Percentiles rank a stretch among this genome's conserved stretches.
Evolutionary conservation across 306 rosid species (phyloP).

Genomic region (Quercus suber): DNA sequence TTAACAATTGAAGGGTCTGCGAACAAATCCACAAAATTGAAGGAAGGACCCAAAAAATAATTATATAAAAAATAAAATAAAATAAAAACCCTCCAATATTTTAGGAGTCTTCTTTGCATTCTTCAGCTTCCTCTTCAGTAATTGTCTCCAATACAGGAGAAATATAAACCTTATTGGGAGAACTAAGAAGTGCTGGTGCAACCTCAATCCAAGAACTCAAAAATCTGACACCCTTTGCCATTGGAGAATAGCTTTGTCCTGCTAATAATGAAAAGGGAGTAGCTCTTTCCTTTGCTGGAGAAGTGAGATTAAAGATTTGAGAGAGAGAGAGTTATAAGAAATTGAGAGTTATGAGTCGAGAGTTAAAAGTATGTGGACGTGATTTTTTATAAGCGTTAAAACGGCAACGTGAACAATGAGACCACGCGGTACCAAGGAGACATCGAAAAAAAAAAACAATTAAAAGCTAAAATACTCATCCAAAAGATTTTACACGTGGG

Average conservation of each 20-base stretch:
- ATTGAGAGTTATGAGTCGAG: too few relatives aligned
- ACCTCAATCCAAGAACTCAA: slow-evolving; percentile 46
- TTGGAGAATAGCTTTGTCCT: background rate
- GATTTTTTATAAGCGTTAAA: too few relatives aligned
- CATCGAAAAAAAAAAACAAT: too few relatives aligned
- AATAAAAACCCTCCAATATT: too few relatives aligned
- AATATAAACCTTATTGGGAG: slow-evolving; percentile 28
- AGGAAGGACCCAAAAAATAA: too few relatives aligned
- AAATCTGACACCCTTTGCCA: slow-evolving; percentile 35
- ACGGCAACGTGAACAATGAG: background rate
- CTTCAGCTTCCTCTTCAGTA: slow-evolving; percentile 44
- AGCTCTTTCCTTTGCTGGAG: background rate
- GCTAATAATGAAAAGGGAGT: background rate
- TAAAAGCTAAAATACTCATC: too few relatives aligned
- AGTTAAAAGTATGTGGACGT: too few relatives aligned
- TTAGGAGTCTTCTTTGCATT: slow-evolving; percentile 5
- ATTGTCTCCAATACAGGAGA: slow-evolving; percentile 56
- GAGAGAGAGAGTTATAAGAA: too few relatives aligned
- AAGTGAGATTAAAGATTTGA: background rate
- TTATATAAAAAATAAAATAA: too few relatives aligned
- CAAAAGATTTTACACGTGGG: too few relatives aligned
- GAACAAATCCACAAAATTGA: background rate
- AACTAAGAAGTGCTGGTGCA: slow-evolving; percentile 49
- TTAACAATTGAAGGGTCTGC: background rate
- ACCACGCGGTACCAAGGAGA: too few relatives aligned